phyloP scores from a whole-genome alignment of 2,329 filamentous ascomycete genomes.

The Ramichloridium luteum region DNA sequence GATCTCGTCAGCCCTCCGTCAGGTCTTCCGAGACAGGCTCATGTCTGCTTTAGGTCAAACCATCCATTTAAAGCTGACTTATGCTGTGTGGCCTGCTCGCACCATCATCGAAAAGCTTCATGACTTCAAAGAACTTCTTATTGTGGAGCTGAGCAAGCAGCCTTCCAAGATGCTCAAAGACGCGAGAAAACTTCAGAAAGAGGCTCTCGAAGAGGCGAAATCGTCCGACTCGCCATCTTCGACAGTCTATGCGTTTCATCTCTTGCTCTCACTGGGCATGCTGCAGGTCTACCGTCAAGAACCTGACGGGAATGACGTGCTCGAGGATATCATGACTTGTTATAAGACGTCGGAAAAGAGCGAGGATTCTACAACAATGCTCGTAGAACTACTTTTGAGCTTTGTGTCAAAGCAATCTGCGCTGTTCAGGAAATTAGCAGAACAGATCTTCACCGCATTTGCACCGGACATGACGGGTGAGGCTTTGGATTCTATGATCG shows the following conservation, averaged over 20 bases:
- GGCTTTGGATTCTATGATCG: constrained; percentile 54
- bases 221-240: constrained; percentile 13
- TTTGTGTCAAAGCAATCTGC: constrained; percentile 77
- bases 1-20: constrained; percentile 36
- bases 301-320: constrained; percentile 66
- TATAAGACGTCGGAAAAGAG: constrained; percentile 47
- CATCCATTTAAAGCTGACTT: constrained; percentile 23
- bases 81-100: constrained; percentile 12
- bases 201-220: constrained; percentile 10
- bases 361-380: constrained; percentile 45
- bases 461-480: constrained; percentile 60
- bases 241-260: constrained; percentile 50
- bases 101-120: constrained; percentile 12
- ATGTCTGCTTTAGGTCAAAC: constrained; percentile 43
- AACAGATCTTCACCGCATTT: constrained; percentile 79
- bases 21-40: constrained; percentile 42
- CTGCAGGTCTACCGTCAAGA: constrained; percentile 87
- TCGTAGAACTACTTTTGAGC: constrained; percentile 82
- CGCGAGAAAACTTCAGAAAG: constrained; percentile 13
- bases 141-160: constrained; percentile 8
- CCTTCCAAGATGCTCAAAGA: constrained; percentile 10
- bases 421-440: constrained; percentile 72
- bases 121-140: constrained; percentile 7
- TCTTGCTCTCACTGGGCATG: constrained; percentile 73
- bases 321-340: constrained; percentile 70